A percentile compares a stretch with the other conserved stretches of the same genome.
Conservation (phyloP, 2,329 filamentous ascomycete species). For the Alternaria novae-zelandiae region DNA sequence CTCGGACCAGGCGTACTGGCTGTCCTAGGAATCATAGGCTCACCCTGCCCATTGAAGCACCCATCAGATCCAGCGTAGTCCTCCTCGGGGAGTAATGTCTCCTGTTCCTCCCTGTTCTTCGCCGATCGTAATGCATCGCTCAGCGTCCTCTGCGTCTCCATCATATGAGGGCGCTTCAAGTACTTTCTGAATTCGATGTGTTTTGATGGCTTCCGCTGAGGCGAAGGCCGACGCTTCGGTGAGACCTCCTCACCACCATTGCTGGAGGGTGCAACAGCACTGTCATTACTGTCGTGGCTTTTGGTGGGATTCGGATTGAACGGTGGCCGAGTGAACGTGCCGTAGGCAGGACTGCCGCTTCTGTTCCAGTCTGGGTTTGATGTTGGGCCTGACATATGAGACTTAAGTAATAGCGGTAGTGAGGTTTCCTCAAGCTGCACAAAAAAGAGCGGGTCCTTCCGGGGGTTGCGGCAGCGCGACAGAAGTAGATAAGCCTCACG, state of each 20-base stretch:
- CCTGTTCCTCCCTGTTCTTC: constrained; percentile 56
- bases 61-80: constrained; percentile 55
- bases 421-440: background rate
- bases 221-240: constrained; percentile 25
- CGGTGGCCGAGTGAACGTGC: constrained; percentile 29
- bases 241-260: constrained; percentile 27
- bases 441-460: constrained; percentile 3
- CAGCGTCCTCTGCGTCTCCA: constrained; percentile 40
- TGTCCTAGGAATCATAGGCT: constrained; percentile 45
- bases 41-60: constrained; percentile 48
- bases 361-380: constrained; percentile 34
- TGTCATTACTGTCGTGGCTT: constrained; percentile 27
- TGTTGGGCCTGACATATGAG: constrained; percentile 37
- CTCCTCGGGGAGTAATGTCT: constrained; percentile 54
- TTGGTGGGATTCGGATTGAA: constrained; percentile 17
- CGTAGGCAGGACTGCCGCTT: constrained; percentile 29
- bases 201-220: constrained; percentile 24
- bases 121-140: constrained; percentile 49
- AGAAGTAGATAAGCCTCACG: constrained; percentile 9
- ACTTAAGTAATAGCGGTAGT: background rate
- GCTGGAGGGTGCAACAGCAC: constrained; percentile 21
- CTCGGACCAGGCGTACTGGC: constrained; percentile 61
- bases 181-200: constrained; percentile 45
- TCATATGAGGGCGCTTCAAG: constrained; percentile 41
- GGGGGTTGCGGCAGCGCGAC: background rate